Evolutionary conservation across 139 green algal species (phyloP).

Genomic region (Nannochloris sp.): DNA sequence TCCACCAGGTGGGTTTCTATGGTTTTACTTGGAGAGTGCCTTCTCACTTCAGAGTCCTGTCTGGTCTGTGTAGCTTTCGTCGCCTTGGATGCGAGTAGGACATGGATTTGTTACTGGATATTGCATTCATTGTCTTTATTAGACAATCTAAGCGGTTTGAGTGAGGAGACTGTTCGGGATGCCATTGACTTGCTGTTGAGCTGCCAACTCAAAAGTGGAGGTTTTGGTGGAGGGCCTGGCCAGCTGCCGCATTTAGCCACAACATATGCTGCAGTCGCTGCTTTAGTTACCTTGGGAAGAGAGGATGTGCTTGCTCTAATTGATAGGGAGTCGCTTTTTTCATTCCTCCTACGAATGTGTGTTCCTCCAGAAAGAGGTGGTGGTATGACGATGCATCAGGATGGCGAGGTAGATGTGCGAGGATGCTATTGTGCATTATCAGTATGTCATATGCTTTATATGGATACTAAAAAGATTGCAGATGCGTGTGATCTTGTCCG

Average conservation of each 20-base stretch:
- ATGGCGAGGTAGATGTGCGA: conserved; percentile 88
- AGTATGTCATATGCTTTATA: conserved; percentile 53
- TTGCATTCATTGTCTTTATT: conserved; percentile 81
- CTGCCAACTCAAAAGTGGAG: conserved; percentile 67
- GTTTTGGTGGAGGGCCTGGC: conserved; percentile 77
- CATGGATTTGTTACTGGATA: conserved; percentile 92
- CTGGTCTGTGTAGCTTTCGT: conserved; percentile 37
- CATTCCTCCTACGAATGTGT: conserved; percentile 72
- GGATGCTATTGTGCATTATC: conserved; percentile 88
- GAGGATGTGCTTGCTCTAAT: conserved; percentile 49
- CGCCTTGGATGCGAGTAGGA: conserved; percentile 65
- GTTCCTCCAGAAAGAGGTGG: conserved; percentile 50
- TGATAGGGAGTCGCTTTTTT: conserved; percentile 31
- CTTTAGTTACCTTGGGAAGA: conserved; percentile 73
- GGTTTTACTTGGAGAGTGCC: neutral
- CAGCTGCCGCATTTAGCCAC: conserved; percentile 91
- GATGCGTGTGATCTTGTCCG: conserved; percentile 37
- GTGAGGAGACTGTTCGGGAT: conserved; percentile 12
- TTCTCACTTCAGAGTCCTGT: neutral
- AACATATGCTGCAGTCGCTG: conserved; percentile 79
- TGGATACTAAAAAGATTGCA: conserved; percentile 57
- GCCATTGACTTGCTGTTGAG: conserved; percentile 59
- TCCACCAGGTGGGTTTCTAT: too few species aligned
- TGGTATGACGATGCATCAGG: conserved; percentile 81
- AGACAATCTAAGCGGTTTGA: neutral